phyloP scores from a whole-genome alignment of 2,329 filamentous ascomycete species.

The Aureobasidium sp. region DNA sequence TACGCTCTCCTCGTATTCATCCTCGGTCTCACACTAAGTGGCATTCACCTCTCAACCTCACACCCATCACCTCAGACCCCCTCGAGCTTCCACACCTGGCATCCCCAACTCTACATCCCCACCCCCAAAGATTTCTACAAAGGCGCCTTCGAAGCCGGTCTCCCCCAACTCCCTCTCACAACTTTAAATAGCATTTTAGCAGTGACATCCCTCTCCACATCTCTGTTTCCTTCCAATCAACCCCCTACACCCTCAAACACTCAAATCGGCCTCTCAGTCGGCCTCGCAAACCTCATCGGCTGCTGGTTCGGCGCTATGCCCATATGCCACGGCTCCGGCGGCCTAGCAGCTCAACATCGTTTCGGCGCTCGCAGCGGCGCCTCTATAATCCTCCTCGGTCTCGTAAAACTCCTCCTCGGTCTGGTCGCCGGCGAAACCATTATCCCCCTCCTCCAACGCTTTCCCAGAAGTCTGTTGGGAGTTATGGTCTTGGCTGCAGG shows the following conservation, averaged over 20 bases:
- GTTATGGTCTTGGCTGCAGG: slow-evolving; percentile 93
- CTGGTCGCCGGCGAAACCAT: slow-evolving; percentile 79
- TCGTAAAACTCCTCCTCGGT: slow-evolving; percentile 79
- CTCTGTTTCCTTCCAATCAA: slow-evolving; percentile 62
- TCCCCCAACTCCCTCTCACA: slow-evolving; percentile 92
- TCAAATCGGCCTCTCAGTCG: slow-evolving; percentile 82
- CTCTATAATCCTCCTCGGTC: slow-evolving; percentile 81
- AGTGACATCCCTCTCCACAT: slow-evolving; percentile 79
- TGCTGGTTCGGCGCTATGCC: slow-evolving; percentile 98
- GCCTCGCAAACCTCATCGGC: slow-evolving; percentile 82
- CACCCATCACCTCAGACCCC: slow-evolving; percentile 46
- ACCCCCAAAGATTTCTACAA: slow-evolving; percentile 50
- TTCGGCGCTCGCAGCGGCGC: slow-evolving; percentile 93
- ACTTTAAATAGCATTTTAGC: slow-evolving; percentile 95
- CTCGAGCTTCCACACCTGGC: slow-evolving; percentile 58
- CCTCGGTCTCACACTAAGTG: slow-evolving; percentile 72
- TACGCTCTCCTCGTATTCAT: slow-evolving; percentile 81
- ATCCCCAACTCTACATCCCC: slow-evolving; percentile 59
- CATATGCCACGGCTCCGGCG: slow-evolving; percentile 92
- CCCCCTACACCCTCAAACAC: slow-evolving; percentile 73
- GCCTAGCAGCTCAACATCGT: slow-evolving; percentile 88
- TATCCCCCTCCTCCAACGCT: slow-evolving; percentile 73
- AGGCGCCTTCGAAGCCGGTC: slow-evolving; percentile 71
- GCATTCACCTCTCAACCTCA: slow-evolving; percentile 36
- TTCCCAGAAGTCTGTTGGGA: slow-evolving; percentile 81